Evolutionary conservation across 148 eudicot species (phyloP).

Genomic region (Rhododendron williamsianum): DNA sequence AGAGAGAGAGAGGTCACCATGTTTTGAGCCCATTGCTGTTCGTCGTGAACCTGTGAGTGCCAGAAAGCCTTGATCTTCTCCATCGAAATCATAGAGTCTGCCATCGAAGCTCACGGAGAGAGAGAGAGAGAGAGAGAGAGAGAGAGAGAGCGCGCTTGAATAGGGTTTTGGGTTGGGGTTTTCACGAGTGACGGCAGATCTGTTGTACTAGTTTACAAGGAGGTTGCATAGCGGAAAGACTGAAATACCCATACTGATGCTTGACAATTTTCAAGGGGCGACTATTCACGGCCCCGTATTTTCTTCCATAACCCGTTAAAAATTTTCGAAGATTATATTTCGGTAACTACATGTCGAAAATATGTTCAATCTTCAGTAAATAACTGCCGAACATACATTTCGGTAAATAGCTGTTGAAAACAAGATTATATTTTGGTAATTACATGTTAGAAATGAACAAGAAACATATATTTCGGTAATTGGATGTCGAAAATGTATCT

Average conservation of each 20-base stretch:
- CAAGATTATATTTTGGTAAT: too few species aligned
- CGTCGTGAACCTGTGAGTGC: constrained; percentile 39
- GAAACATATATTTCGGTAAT: too few species aligned
- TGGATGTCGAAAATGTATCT: too few species aligned
- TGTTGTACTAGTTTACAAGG: background rate
- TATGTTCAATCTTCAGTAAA: too few species aligned
- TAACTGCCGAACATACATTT: too few species aligned
- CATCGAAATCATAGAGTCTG: constrained; percentile 25
- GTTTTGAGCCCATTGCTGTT: constrained; percentile 35
- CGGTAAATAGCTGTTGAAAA: too few species aligned
- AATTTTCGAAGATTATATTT: too few species aligned
- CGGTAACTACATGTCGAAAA: too few species aligned
- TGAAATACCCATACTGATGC: background rate
- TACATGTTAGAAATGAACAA: too few species aligned
- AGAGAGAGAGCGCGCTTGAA: background rate
- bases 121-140: background rate
- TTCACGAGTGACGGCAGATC: background rate
- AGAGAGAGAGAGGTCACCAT: constrained; percentile 21
- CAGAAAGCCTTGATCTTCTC: constrained; percentile 34
- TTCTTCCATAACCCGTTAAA: too few species aligned
- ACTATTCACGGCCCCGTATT: too few species aligned
- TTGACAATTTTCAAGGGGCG: background rate
- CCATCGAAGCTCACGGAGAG: constrained; percentile 21
- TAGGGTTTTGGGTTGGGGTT: constrained; percentile 12
- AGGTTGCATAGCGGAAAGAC: background rate